phyloP scores from a whole-genome alignment of 192 early-diverging fungal species.

The Backusella tuberculispora region DNA sequence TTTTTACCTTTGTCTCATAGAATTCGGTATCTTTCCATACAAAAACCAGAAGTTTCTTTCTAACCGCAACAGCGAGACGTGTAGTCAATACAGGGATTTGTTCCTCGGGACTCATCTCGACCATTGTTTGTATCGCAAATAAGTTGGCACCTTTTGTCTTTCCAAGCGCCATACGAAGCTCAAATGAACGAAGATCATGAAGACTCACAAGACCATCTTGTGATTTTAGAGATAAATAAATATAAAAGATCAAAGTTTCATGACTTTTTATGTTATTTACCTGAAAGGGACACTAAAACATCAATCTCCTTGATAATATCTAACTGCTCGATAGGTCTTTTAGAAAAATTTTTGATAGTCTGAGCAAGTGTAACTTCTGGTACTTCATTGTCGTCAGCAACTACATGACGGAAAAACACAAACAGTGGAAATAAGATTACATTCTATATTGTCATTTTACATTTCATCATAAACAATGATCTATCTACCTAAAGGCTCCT shows the following conservation, averaged over 20 bases:
- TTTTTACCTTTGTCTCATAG: constrained; percentile 57
- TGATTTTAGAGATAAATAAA: background rate
- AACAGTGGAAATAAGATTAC: background rate
- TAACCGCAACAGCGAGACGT: constrained; percentile 74
- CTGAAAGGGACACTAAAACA: constrained; percentile 70
- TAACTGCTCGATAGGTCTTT: constrained; percentile 71
- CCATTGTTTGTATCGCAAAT: constrained; percentile 72
- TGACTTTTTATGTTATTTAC: constrained; percentile 23
- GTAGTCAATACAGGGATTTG: constrained; percentile 72
- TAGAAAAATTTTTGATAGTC: constrained; percentile 71
- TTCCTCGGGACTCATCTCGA: constrained; percentile 60
- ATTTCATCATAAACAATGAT: background rate
- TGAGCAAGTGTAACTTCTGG: constrained; percentile 63
- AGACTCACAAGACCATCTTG: constrained; percentile 74
- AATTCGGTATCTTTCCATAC: constrained; percentile 79
- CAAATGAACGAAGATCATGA: constrained; percentile 75
- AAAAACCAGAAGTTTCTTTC: constrained; percentile 72
- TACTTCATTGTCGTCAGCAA: constrained; percentile 52
- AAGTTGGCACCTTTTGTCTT: constrained; percentile 79
- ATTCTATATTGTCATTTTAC: background rate
- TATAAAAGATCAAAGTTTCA: background rate
- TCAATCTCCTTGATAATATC: constrained; percentile 77
- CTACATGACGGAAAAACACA: constrained; percentile 2
- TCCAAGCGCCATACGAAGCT: constrained; percentile 63
- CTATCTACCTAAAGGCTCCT: constrained; percentile 55